Conservation (phyloP, 2,329 filamentous ascomycete species). For the Exophiala sp. region DNA sequence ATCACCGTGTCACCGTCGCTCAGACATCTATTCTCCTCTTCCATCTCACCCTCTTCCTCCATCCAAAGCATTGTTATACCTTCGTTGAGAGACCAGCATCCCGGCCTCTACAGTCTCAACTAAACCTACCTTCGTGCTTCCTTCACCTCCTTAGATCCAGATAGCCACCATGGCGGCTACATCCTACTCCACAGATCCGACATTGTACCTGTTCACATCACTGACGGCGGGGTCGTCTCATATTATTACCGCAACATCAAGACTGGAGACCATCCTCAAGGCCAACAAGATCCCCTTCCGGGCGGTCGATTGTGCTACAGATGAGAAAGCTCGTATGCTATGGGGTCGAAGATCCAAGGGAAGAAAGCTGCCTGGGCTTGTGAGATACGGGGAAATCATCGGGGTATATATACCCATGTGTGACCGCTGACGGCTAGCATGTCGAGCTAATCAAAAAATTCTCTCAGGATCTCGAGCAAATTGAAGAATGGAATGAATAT, state of each 20-base stretch:
- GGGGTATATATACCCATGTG: conserved; percentile 57
- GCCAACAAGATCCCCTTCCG: conserved; percentile 93
- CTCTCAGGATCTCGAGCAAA: conserved; percentile 75
- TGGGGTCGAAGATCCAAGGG: conserved; percentile 81
- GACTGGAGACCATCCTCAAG: conserved; percentile 91
- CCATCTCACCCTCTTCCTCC: too few relatives aligned
- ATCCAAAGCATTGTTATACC: too few relatives aligned
- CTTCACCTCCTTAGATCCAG: background rate
- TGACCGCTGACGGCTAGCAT: background rate
- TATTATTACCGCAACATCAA: conserved; percentile 91
- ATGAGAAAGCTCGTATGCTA: conserved; percentile 79
- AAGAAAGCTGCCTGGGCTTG: conserved; percentile 79
- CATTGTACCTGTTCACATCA: conserved; percentile 92
- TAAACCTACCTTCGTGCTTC: background rate
- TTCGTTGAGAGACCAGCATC: background rate
- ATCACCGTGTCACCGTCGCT: too few relatives aligned
- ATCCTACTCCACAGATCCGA: conserved; percentile 49
- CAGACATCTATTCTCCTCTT: too few relatives aligned
- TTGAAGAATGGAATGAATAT: conserved; percentile 99
- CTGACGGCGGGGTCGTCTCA: conserved; percentile 92
- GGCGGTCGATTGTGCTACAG: conserved; percentile 82
- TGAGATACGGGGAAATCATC: conserved; percentile 78
- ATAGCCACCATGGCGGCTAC: conserved; percentile 17
- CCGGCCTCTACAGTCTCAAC: background rate
- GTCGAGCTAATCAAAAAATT: conserved; percentile 12